These are phyloP conservation scores for Thelonectria blattea DNA, from an alignment of 2,329 filamentous ascomycete genomes.

Conservation along the genomic window DNA sequence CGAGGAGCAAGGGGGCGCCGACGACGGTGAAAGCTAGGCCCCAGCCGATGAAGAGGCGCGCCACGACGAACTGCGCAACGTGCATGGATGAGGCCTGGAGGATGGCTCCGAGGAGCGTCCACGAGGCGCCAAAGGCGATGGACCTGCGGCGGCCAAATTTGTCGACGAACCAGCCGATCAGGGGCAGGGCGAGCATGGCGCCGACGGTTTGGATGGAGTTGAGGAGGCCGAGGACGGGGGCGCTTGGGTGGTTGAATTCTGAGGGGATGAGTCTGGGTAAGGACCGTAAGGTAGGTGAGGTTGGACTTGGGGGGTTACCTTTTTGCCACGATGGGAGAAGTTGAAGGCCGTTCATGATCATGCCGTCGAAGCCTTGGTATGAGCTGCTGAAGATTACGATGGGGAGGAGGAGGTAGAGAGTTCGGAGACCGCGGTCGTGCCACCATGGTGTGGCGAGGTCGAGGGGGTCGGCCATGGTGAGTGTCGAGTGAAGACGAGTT, in stretches of 20 bases:
- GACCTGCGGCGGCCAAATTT: background rate
- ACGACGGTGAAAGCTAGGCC: background rate
- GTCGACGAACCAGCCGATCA: background rate
- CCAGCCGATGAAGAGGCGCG: background rate
- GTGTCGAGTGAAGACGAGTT: no score
- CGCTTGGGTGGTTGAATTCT: constrained; percentile 3
- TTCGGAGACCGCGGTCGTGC: constrained; percentile 11
- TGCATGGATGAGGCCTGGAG: constrained; percentile 3
- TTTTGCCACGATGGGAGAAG: background rate
- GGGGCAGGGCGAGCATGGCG: constrained; percentile 1
- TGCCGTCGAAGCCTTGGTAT: background rate
- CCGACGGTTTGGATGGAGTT: constrained; percentile 7
- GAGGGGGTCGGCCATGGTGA: background rate
- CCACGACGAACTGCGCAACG: background rate
- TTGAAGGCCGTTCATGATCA: background rate
- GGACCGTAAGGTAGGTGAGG: no score
- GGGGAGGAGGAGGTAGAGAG: constrained; percentile 7
- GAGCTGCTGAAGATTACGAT: constrained; percentile 7
- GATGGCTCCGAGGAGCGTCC: background rate
- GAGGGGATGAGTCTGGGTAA: no score
- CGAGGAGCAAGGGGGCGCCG: background rate
- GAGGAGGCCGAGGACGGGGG: constrained; percentile 4
- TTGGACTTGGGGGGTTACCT: background rate
- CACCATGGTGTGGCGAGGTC: constrained; percentile 4
- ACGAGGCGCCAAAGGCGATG: background rate